These are phyloP conservation scores for Irpex lacteus DNA, from an alignment of 1,284 basidiomycete species.

Conservation along the genomic window DNA sequence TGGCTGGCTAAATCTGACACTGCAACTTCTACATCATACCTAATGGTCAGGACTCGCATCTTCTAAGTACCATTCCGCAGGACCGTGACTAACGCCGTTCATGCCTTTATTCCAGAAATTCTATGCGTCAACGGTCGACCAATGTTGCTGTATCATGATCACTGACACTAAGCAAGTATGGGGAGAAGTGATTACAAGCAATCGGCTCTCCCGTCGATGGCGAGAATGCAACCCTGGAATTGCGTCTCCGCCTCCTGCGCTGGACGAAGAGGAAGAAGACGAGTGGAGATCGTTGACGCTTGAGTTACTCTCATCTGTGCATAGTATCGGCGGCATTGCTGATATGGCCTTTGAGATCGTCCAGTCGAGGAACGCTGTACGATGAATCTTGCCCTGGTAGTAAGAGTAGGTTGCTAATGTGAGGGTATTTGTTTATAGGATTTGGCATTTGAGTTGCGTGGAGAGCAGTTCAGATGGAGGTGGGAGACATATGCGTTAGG, in stretches of 20 bases:
- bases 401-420: too few species aligned
- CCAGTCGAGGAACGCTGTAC: conserved; percentile 58
- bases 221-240: conserved; percentile 44
- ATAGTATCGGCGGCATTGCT: conserved; percentile 54
- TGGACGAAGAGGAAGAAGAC: conserved; percentile 43
- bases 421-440: conserved; percentile 42
- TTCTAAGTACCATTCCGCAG: conserved; percentile 7
- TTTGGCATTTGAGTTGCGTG: conserved; percentile 58
- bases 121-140: conserved; percentile 48
- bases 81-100: not conserved
- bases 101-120: conserved; percentile 45
- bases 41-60: conserved; percentile 50
- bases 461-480: conserved; percentile 64
- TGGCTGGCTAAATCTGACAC: conserved; percentile 69
- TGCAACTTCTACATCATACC: conserved; percentile 59
- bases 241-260: conserved; percentile 1
- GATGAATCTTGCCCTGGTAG: conserved; percentile 16
- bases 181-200: conserved; percentile 66
- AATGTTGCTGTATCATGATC: conserved; percentile 57
- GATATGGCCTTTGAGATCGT: conserved; percentile 58
- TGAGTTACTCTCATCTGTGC: conserved; percentile 49
- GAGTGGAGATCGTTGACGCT: conserved; percentile 52
- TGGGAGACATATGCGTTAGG: conserved; percentile 72
- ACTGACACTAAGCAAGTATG: conserved; percentile 74
- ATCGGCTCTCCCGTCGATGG: conserved; percentile 67